A percentile compares a stretch with the other conserved stretches of the same genome.
These are phyloP conservation scores for Periglandula ipomoeae DNA, from an alignment of 2,329 filamentous ascomycete genomes.

Conservation along the genomic window DNA sequence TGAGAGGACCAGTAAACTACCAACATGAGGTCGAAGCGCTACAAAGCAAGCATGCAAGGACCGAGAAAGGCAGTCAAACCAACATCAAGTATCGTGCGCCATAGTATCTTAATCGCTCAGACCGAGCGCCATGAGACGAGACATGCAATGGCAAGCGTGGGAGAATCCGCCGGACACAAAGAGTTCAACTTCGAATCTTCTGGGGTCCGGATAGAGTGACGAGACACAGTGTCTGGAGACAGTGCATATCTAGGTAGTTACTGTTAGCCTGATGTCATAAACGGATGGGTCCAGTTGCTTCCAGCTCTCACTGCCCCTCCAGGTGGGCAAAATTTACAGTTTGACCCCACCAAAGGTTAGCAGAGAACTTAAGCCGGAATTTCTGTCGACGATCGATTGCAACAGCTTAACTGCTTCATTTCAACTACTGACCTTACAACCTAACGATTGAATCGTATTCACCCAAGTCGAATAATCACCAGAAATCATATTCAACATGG, in stretches of 20 bases:
- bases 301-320: neutral
- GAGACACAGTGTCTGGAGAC: neutral
- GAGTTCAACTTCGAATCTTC: too few relatives aligned
- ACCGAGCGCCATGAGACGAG: too few relatives aligned
- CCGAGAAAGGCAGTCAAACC: too few relatives aligned
- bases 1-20: neutral
- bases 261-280: neutral
- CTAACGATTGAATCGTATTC: too few relatives aligned
- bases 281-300: neutral
- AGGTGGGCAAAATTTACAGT: neutral
- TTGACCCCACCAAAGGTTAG: neutral
- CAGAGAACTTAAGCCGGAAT: neutral
- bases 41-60: neutral
- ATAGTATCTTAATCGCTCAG: too few relatives aligned
- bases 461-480: neutral
- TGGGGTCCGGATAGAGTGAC: neutral
- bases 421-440: too few relatives aligned
- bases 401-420: neutral
- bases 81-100: too few relatives aligned
- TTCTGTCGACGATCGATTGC: neutral
- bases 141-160: too few relatives aligned
- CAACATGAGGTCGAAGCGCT: neutral
- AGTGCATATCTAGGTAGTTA: neutral
- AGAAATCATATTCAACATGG: conserved; percentile 18
- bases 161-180: too few relatives aligned